Evolutionary conservation across 2,329 filamentous ascomycete genomes (phyloP), one percentile per base, ranked within the genome.

Genomic region (Tricladium varicosporioides): DNA sequence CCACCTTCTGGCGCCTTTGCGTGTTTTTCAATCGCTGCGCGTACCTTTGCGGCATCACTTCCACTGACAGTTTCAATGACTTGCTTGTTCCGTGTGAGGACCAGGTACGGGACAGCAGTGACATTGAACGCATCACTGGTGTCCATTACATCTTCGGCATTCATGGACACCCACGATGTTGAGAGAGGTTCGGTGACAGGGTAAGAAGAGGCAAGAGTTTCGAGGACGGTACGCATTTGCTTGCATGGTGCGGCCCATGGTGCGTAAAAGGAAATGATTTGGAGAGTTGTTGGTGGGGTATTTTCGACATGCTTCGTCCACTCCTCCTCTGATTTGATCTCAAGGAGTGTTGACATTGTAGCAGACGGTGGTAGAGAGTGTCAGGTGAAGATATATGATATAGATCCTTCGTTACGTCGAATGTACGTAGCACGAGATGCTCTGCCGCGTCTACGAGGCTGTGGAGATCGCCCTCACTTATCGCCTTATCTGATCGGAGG

Each of bases 221-320:
- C 81, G 63, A 99, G 84, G 66, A 97, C 89, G 51, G 86, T 89
- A 65, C 84, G 85, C 92, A 97, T 97, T 76, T 97, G 92, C 62
- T 89, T 86, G 79, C 94, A 97, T 47, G 94, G 94, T 58, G 92
- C 92, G 31, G 94, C 94, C 94, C 94, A 99, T 64, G 92, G 89
- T 16, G 94, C 92, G 73, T 97, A 89, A 80, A 99, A 99, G 72
- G 92, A 97, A 70, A 96, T 84, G 69, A 97, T 81, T 61, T 93
- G 80, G 59, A 97, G 84, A 14, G 89, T 84, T 14, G 86, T 82
- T 1, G 87, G 70, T 10, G 89, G 83, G 13, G 92, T 80, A 44
- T 84, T 80, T 61, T 80, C 78, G 61, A 90, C 78, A 70, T 88
- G 81, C 63, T 83, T 76, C 64, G 86, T 79, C 85, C 94, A 97